Evolutionary conservation across 1,284 basidiomycete species (phyloP).

Genomic region (Cystobasidium sp.): DNA sequence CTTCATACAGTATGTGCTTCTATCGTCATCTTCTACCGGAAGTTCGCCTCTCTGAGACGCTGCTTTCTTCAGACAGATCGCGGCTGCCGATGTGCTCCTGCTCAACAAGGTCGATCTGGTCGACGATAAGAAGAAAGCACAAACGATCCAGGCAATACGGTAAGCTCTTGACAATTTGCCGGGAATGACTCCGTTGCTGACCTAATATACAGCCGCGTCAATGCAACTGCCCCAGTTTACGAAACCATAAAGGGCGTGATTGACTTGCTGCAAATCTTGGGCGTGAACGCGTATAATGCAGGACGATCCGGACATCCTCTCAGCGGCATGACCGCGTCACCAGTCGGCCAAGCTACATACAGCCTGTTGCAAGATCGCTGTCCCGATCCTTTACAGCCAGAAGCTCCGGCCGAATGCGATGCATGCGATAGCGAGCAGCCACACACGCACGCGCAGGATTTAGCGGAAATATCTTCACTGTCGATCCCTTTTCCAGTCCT

Average conservation of each 20-base stretch:
- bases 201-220: conserved; percentile 63
- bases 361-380: conserved; percentile 13
- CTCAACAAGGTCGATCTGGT: conserved; percentile 69
- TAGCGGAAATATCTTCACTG: conserved; percentile 24
- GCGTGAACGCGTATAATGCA: conserved; percentile 73
- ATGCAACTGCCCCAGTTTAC: conserved; percentile 75
- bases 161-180: conserved; percentile 41
- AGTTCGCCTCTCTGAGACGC: not conserved
- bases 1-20: conserved; percentile 41
- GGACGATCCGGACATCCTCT: conserved; percentile 52
- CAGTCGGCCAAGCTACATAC: not conserved
- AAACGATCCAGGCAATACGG: conserved; percentile 66
- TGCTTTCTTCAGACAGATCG: conserved; percentile 73
- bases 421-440: conserved; percentile 54
- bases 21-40: not conserved
- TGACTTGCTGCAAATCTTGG: conserved; percentile 71
- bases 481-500: conserved; percentile 35
- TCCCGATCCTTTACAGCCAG: not conserved
- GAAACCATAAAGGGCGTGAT: conserved; percentile 71
- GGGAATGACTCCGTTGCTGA: not conserved
- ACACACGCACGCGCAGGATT: conserved; percentile 53
- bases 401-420: conserved; percentile 52
- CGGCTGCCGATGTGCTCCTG: conserved; percentile 58
- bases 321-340: not conserved
- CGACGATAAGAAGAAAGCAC: conserved; percentile 55